phyloP scores from a whole-genome alignment of 108 stramenopile genomes.

The Poteriospumella lacustris region DNA sequence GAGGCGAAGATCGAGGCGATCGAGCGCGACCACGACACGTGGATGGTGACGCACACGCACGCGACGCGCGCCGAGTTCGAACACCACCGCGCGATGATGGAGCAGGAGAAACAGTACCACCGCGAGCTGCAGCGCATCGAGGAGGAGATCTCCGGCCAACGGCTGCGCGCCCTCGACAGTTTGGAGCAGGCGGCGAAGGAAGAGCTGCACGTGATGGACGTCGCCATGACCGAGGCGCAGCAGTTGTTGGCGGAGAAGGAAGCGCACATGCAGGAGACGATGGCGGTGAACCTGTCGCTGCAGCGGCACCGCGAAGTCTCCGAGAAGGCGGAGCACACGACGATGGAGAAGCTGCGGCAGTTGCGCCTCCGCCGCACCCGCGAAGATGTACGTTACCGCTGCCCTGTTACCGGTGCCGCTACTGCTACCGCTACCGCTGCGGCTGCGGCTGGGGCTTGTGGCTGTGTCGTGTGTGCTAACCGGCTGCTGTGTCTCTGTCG shows the following conservation, averaged over 20 bases:
- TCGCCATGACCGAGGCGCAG: background rate
- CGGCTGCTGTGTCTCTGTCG: too few relatives aligned
- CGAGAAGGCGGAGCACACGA: background rate
- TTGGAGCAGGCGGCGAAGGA: background rate
- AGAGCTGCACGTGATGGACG: conserved; percentile 12
- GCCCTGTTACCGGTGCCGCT: too few relatives aligned
- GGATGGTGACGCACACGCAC: background rate
- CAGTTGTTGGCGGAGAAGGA: background rate
- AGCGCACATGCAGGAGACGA: background rate
- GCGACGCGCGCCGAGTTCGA: background rate
- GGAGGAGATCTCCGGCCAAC: background rate
- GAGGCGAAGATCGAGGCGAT: background rate
- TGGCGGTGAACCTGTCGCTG: background rate
- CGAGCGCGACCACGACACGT: background rate
- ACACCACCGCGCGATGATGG: background rate
- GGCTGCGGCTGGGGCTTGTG: too few relatives aligned
- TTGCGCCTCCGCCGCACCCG: background rate
- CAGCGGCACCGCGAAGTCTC: conserved; percentile 11
- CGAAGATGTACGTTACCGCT: background rate
- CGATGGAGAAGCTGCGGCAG: background rate
- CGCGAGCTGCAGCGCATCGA: conserved; percentile 4
- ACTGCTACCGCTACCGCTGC: too few relatives aligned
- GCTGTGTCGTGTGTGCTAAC: too few relatives aligned
- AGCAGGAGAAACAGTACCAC: background rate
- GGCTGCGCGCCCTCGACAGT: background rate